Conservation (phyloP, 192 early-diverging fungal species). For the Gonapodya prolifera region DNA sequence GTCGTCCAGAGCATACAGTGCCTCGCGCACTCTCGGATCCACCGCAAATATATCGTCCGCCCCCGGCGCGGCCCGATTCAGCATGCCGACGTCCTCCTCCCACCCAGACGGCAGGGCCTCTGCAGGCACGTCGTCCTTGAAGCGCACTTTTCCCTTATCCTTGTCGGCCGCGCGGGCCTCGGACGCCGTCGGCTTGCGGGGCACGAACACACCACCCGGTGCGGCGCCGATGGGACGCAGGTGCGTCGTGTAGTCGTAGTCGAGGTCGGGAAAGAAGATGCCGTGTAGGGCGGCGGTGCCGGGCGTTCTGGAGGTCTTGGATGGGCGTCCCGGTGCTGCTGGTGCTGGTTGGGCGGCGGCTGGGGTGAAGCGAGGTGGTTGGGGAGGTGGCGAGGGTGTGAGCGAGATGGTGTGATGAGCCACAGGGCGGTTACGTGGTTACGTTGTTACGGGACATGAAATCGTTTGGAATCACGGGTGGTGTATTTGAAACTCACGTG, state of each 20-base stretch:
- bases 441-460: too few species aligned
- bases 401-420: too few species aligned
- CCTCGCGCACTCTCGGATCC: conserved; percentile 72
- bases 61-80: conserved; percentile 44
- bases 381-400: too few species aligned
- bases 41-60: conserved; percentile 50
- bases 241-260: conserved; percentile 94
- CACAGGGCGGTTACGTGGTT: too few species aligned
- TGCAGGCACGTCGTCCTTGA: conserved; percentile 41
- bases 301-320: conserved; percentile 4
- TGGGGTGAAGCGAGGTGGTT: too few species aligned
- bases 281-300: conserved; percentile 79
- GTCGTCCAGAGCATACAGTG: conserved; percentile 86
- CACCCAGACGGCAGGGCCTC: conserved; percentile 62
- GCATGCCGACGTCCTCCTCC: conserved; percentile 55
- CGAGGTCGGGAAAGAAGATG: conserved; percentile 76
- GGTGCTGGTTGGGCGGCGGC: too few species aligned
- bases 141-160: conserved; percentile 31
- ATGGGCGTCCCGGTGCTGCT: neutral
- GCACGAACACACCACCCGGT: conserved; percentile 70
- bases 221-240: conserved; percentile 65
- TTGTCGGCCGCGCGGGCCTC: conserved; percentile 22
- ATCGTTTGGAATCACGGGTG: too few species aligned
- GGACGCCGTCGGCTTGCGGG: conserved; percentile 12
- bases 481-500: too few species aligned